phyloP scores from a whole-genome alignment of 805 yeast species.

The Candida golubevii region DNA sequence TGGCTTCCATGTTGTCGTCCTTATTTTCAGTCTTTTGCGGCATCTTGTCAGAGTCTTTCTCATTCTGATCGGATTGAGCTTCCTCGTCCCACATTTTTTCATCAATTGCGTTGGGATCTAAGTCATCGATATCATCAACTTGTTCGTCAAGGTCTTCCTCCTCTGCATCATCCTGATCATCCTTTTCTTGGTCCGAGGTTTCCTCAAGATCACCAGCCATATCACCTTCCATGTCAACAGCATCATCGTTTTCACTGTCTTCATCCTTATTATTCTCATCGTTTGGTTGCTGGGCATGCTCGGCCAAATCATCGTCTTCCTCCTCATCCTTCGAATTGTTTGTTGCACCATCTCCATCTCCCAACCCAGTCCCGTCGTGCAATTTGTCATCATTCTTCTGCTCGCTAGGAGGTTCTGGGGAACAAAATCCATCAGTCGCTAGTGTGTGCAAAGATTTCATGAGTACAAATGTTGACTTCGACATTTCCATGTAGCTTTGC shows the following conservation, averaged over 20 bases:
- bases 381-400: conserved; percentile 56
- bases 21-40: conserved; percentile 52
- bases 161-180: conserved; percentile 36
- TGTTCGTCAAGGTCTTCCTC: conserved; percentile 79
- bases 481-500: conserved; percentile 46
- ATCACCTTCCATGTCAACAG: conserved; percentile 92
- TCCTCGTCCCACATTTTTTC: conserved; percentile 99
- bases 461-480: conserved; percentile 61
- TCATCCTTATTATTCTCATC: conserved; percentile 60
- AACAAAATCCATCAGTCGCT: conserved; percentile 83
- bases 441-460: conserved; percentile 52
- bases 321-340: conserved; percentile 81
- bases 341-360: conserved; percentile 87
- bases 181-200: conserved; percentile 57
- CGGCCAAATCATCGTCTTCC: conserved; percentile 86
- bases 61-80: conserved; percentile 68
- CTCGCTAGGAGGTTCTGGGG: conserved; percentile 76
- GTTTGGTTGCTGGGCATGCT: conserved; percentile 69
- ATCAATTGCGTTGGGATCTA: conserved; percentile 92
- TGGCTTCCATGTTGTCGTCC: conserved; percentile 47
- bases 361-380: conserved; percentile 87
- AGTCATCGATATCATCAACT: conserved; percentile 80
- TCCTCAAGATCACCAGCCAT: conserved; percentile 94
- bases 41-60: conserved; percentile 73
- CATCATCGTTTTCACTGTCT: conserved; percentile 74